Evolutionary conservation across 1,284 basidiomycete species (phyloP), one percentile per base, ranked within the genome.

Genomic region (Apiotrichum montevideense): DNA sequence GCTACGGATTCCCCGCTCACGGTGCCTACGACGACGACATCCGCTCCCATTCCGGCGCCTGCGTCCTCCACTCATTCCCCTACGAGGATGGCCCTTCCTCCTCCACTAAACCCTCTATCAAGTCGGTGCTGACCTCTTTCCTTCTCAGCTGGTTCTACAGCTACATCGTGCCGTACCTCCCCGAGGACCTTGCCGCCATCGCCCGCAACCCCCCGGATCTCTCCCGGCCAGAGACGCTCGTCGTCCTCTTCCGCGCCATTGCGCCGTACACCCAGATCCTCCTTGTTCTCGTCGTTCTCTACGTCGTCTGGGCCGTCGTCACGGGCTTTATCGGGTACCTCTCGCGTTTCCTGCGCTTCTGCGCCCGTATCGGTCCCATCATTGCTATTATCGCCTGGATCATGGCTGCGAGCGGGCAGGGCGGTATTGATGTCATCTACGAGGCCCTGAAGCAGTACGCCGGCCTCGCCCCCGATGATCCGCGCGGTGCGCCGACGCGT

Each of bases 351-450:
- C 11, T 74, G 6, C 64, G 72, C n/a, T 73, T 75, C 64, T 59
- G 62, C 33, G 47, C 68, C 53, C 65, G 65, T 42, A 63, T 74
- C 54, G 71, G 66, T 4, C 72, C 73, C 3, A 61, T 75, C 21
- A 54, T 75, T 15, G 72, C 65, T 4, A 42, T 75, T 21, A 62
- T 70, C 33, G 68, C 63, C 2, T 73, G 70, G 70, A 40, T 74
- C 52, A 75, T 75, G 73, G 62, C 68, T 21, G 63, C 56, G 35
- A 69, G 66, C 3, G 73, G 70, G 14, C 73, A 75, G 54, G 73
- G 72, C 39, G 63, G 65, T 13, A 65, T 73, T 50, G 66, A 65
- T 34, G 71, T 73, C 39, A 45, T 74, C 37, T 63, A 69, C 29
- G 65, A 68, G 39, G 51, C 70, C 5, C 66, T 67, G 15, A 71